phyloP scores from a whole-genome alignment of 106 monocot genomes.

The Amphibolis antarctica region DNA sequence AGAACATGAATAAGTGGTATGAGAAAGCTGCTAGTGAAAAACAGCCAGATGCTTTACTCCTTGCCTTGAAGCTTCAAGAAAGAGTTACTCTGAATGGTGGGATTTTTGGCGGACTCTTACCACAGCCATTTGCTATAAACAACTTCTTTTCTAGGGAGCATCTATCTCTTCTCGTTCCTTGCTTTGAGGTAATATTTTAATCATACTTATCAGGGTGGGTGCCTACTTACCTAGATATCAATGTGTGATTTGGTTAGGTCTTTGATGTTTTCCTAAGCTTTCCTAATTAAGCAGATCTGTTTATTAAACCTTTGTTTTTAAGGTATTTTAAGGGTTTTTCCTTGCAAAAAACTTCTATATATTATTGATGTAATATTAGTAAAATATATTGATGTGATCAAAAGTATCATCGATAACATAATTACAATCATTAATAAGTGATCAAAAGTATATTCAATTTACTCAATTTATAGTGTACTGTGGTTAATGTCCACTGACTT shows the following conservation, averaged over 20 bases:
- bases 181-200: constrained; percentile 58
- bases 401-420: too few relatives aligned
- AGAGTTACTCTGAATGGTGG: constrained; percentile 27
- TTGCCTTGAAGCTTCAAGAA: constrained; percentile 81
- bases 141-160: constrained; percentile 67
- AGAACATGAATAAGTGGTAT: constrained; percentile 53
- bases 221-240: not conserved
- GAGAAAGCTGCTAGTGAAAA: constrained; percentile 48
- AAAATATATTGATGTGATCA: too few relatives aligned
- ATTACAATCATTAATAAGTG: too few relatives aligned
- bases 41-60: constrained; percentile 78
- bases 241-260: not conserved
- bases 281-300: too few relatives aligned
- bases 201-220: not conserved
- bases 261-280: not conserved
- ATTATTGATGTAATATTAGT: too few relatives aligned
- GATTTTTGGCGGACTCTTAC: constrained; percentile 49
- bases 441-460: not conserved
- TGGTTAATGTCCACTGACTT: not conserved
- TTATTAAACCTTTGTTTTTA: too few relatives aligned
- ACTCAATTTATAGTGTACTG: too few relatives aligned
- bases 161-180: constrained; percentile 46
- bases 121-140: constrained; percentile 44
- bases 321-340: too few relatives aligned
- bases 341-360: too few relatives aligned